Evolutionary conservation across 106 monocot genomes (phyloP), one percentile per base, ranked within the genome.

Genomic region (Dioscorea alata): DNA sequence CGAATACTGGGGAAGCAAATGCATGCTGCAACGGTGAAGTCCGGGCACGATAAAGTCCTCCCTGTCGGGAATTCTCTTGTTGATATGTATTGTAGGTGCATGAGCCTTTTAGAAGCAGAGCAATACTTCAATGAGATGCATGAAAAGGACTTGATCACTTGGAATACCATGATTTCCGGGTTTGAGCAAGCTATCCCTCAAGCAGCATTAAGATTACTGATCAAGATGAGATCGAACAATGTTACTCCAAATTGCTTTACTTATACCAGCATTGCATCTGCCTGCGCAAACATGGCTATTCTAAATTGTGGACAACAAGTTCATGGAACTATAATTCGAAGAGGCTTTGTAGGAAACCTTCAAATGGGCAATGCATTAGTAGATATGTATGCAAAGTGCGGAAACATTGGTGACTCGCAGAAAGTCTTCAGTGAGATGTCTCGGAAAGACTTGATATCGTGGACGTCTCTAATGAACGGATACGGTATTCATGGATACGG

Each of bases 371-470:
- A 88, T 76, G 78, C 91, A 0, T 81, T 95, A 7, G 49, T 95
- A 34, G 82, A 95, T 71, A 85, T 90, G 90, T 91, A 94, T 66
- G 72, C 82, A 23, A 94, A 90, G 69, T 94, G 90, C 65, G 90
- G 90, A n/a, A 68, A 49, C 23, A 68, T 88, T 13, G 28, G 32
- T 5, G 73, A 79, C 31, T 72, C 91, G 14, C 28, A 59, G 3
- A 80, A 50, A 51, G 64, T 86, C 12, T 95, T 95, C n/a, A 31
- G 74, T 35, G 79, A 65, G 65, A 91, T 86, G 80, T 1, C 13
- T 33, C 23, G 35, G 6, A 88, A 73, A 63, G 80, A 86, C 63
- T 31, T 91, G 58, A 49, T 95, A 1, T 85, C 90, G 17, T 91
- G 88, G 83, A 91, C 88, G 4, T 76, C 95, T 1, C 70, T 95